phyloP scores from a whole-genome alignment of 208 protist species.

The Phytomonas serpens region DNA sequence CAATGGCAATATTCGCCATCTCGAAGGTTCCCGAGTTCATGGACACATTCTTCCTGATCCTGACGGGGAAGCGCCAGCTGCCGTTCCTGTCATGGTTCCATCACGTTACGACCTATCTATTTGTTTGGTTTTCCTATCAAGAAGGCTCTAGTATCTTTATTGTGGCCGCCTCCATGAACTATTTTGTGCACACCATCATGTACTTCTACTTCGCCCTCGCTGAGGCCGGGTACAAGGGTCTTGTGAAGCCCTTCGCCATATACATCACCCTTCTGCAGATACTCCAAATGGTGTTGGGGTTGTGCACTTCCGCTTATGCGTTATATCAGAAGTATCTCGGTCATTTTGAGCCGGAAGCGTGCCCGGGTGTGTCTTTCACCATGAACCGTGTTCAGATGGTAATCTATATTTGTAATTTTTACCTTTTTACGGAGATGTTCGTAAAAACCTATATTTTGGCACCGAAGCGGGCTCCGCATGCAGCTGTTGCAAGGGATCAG shows the following conservation, averaged over 20 bases:
- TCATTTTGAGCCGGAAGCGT: slow-evolving; percentile 7
- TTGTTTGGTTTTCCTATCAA: slow-evolving; percentile 80
- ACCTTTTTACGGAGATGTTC: slow-evolving; percentile 92
- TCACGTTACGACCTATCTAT: slow-evolving; percentile 88
- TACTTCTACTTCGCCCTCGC: slow-evolving; percentile 92
- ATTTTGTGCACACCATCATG: slow-evolving; percentile 93
- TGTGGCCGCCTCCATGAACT: slow-evolving; percentile 87
- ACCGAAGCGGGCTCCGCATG: slow-evolving; percentile 11
- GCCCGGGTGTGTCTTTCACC: slow-evolving; percentile 32
- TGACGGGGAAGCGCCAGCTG: slow-evolving; percentile 51
- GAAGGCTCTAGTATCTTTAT: slow-evolving; percentile 44
- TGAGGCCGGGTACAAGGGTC: slow-evolving; percentile 48
- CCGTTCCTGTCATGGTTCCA: slow-evolving; percentile 89
- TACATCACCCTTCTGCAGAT: slow-evolving; percentile 88
- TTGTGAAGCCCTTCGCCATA: slow-evolving; percentile 72
- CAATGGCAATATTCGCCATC: slow-evolving; percentile 67
- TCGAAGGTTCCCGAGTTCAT: slow-evolving; percentile 84
- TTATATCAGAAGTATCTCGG: slow-evolving; percentile 45
- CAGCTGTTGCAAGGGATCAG: not conserved
- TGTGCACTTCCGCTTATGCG: slow-evolving; percentile 67
- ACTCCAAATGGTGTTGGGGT: slow-evolving; percentile 90
- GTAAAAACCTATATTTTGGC: slow-evolving; percentile 68
- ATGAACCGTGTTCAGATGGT: slow-evolving; percentile 41
- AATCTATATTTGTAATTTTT: slow-evolving; percentile 91
- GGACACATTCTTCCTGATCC: slow-evolving; percentile 78